Evolutionary conservation across 2,329 filamentous ascomycete genomes (phyloP), one percentile per base, ranked within the genome.

Genomic region (Diaporthe helianthi): DNA sequence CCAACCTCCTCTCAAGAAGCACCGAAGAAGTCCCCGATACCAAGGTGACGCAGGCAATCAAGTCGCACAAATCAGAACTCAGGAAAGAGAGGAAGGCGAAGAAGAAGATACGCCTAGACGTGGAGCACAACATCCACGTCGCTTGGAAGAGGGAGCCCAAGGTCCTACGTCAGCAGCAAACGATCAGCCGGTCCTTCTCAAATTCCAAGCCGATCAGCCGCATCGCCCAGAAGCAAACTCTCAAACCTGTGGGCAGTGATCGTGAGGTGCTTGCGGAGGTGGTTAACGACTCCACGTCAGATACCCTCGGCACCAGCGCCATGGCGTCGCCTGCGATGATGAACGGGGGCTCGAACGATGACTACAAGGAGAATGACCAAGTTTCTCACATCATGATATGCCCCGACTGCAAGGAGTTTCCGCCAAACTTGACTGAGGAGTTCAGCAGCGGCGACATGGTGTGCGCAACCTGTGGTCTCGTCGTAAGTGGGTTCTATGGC

Each of bases 391-490:
- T 91, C 73, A 82, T 98, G 72, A 90, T 93, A 73, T 99, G 96
- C 79, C 92, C 89, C 19, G 95, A 99, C 78, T 99, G 96, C 85
- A 92, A 91, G 76, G 93, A 97, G 77, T 86, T 89, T 66, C 96
- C 96, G n/a, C 95, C 96, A 6, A 94, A 97, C 73, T 85, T 99
- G 44, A 88, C 96, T 54, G 96, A 98, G 78, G 96, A 98, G 79
- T 96, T 95, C 78, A 94, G 94, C 7, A 92, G 90, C 44, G 93
- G 93, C 73, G 96, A 99, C 80, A 93, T 97, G 79, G 93, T 99
- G 67, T 99, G 96, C 79, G 92, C 88, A 69, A 93, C 92, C 71
- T 99, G 96, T 76, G 96, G 96, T 46, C 86, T 98, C 41, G 96
- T 99, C 7, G 87, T 71, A 55, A 38, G 69, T 69, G 10, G 52